These are phyloP conservation scores for Atkinsonella hypoxylon DNA, from an alignment of 2,329 filamentous ascomycete genomes.

Conservation along the genomic window DNA sequence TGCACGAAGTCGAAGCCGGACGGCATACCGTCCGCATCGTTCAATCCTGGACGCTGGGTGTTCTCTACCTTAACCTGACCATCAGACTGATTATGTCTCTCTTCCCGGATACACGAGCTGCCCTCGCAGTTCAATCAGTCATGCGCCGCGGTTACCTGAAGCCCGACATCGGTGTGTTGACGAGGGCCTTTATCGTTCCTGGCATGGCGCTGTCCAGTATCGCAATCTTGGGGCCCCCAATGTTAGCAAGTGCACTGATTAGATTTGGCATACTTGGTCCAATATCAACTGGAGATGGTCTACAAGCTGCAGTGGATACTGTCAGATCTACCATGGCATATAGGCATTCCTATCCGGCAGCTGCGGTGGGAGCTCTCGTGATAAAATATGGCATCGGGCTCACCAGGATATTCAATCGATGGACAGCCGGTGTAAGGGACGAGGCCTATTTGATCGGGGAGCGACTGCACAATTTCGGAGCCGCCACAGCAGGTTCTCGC, in stretches of 20 bases:
- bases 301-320: constrained; percentile 15
- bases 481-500: constrained; percentile 25
- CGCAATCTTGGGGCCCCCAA: constrained; percentile 54
- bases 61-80: constrained; percentile 78
- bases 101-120: constrained; percentile 57
- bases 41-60: constrained; percentile 86
- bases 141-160: constrained; percentile 64
- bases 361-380: constrained; percentile 36
- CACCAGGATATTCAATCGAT: constrained; percentile 54
- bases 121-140: constrained; percentile 62
- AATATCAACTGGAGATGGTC: constrained; percentile 13
- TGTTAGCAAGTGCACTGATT: constrained; percentile 33
- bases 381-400: constrained; percentile 35
- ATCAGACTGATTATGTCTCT: constrained; percentile 56
- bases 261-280: constrained; percentile 12
- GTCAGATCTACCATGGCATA: constrained; percentile 29
- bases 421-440: constrained; percentile 75
- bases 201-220: constrained; percentile 46
- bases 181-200: constrained; percentile 77
- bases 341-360: constrained; percentile 58
- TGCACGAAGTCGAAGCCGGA: constrained; percentile 12
- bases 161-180: constrained; percentile 69
- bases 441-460: constrained; percentile 96
- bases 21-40: constrained; percentile 72
- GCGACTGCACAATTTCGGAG: constrained; percentile 83